phyloP scores from a whole-genome alignment of 805 yeast genomes.

The Starmerella stellata region DNA sequence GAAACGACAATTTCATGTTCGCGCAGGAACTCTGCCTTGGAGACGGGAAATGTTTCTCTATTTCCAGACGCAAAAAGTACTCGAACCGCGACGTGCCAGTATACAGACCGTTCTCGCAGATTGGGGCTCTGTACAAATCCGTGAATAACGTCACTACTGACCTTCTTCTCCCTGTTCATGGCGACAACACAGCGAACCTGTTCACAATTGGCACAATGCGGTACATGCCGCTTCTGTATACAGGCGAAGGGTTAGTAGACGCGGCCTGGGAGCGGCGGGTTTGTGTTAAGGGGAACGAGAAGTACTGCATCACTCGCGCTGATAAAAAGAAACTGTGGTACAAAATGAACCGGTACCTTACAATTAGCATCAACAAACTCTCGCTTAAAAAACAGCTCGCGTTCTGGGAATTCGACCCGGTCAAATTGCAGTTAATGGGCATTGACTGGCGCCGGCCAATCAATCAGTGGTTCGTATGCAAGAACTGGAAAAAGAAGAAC shows the following conservation, averaged over 20 bases:
- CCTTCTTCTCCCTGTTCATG: constrained; percentile 41
- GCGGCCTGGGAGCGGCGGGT: neutral
- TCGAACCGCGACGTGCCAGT: constrained; percentile 30
- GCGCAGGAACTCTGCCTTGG: constrained; percentile 7
- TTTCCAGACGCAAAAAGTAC: constrained; percentile 41
- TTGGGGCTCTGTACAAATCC: constrained; percentile 48
- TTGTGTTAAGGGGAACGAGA: constrained; percentile 24
- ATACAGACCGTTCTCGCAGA: constrained; percentile 38
- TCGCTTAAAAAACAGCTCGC: constrained; percentile 3
- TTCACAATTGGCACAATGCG: constrained; percentile 23
- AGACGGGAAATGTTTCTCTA: constrained; percentile 32
- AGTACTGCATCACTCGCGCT: constrained; percentile 26
- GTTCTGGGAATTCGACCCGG: constrained; percentile 17
- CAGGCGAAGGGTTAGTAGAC: constrained; percentile 24
- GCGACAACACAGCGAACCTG: constrained; percentile 38
- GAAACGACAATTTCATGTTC: constrained; percentile 13
- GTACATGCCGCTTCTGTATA: constrained; percentile 40
- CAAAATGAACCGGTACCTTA: constrained; percentile 19
- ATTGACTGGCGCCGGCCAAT: constrained; percentile 7
- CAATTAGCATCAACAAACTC: constrained; percentile 16
- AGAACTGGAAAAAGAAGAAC: neutral
- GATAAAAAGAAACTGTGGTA: constrained; percentile 26
- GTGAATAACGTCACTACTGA: constrained; percentile 9
- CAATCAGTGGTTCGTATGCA: constrained; percentile 1
- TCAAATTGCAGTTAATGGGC: constrained; percentile 3